These are phyloP conservation scores for Gamarada debralockiae DNA, from an alignment of 495 filamentous ascomycete species.

Conservation along the genomic window DNA sequence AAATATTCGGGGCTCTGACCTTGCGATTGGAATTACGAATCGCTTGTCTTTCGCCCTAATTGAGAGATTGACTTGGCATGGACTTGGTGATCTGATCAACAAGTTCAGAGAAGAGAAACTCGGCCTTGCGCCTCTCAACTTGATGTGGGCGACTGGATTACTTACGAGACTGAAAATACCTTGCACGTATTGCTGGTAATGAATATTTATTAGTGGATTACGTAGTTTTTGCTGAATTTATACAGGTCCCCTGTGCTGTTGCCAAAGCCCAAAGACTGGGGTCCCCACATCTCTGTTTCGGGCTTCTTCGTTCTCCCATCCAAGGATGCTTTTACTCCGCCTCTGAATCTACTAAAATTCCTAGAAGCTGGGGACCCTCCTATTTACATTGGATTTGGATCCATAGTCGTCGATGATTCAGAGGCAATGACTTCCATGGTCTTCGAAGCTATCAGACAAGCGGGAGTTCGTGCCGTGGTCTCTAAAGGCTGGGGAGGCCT, in stretches of 20 bases:
- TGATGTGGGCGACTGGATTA: constrained; percentile 60
- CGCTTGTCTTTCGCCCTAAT: constrained; percentile 67
- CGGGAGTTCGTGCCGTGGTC: constrained; percentile 68
- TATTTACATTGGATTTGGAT: constrained; percentile 76
- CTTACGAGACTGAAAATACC: constrained; percentile 61
- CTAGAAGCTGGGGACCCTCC: constrained; percentile 61
- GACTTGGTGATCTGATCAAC: constrained; percentile 68
- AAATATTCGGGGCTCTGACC: constrained; percentile 42
- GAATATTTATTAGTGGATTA: background rate
- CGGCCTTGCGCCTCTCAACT: constrained; percentile 60
- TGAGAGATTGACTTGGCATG: constrained; percentile 75
- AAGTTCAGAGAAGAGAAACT: constrained; percentile 56
- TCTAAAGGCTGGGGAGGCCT: constrained; percentile 78
- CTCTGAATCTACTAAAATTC: constrained; percentile 55
- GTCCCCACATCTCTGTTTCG: constrained; percentile 2
- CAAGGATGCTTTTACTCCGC: constrained; percentile 55
- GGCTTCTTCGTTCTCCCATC: constrained; percentile 54
- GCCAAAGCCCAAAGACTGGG: constrained; percentile 72
- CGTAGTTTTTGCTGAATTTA: background rate
- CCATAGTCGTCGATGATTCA: constrained; percentile 73
- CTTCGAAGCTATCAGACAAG: constrained; percentile 57
- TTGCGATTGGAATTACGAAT: constrained; percentile 52
- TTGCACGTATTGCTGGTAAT: constrained; percentile 70
- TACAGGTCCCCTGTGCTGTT: constrained; percentile 66
- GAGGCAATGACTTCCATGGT: constrained; percentile 58